phyloP scores from a whole-genome alignment of 257 asterid species.

The Nicotiana noctiflora region DNA sequence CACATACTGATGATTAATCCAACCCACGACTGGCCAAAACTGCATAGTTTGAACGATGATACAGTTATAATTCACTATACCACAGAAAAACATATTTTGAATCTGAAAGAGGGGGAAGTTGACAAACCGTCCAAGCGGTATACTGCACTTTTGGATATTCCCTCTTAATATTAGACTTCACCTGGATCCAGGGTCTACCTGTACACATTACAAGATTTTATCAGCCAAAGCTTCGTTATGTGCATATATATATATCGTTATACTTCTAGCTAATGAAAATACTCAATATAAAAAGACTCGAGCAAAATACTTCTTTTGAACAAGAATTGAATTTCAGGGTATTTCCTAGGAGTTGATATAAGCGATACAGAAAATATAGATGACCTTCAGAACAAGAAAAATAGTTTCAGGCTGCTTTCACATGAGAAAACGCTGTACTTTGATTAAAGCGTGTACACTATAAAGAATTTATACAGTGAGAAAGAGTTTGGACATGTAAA shows the following conservation, averaged over 20 bases:
- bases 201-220: slow-evolving; percentile 10
- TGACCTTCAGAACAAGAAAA: too few species aligned
- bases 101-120: neutral
- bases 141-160: slow-evolving; percentile 83
- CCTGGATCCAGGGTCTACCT: slow-evolving; percentile 85
- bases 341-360: too few species aligned
- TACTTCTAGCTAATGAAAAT: neutral
- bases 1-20: slow-evolving; percentile 84
- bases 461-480: too few species aligned
- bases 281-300: too few species aligned
- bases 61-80: neutral
- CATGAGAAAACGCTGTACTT: too few species aligned
- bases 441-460: too few species aligned
- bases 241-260: neutral
- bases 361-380: too few species aligned
- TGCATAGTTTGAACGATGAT: slow-evolving; percentile 20
- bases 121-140: slow-evolving; percentile 74
- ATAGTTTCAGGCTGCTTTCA: too few species aligned
- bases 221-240: neutral
- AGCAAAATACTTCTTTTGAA: too few species aligned
- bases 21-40: slow-evolving; percentile 98
- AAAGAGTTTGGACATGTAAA: too few species aligned
- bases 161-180: slow-evolving; percentile 75
- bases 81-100: neutral
- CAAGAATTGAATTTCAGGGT: too few species aligned